Conservation (phyloP, 164 flowering plant genomes). For the Buxus sempervirens region DNA sequence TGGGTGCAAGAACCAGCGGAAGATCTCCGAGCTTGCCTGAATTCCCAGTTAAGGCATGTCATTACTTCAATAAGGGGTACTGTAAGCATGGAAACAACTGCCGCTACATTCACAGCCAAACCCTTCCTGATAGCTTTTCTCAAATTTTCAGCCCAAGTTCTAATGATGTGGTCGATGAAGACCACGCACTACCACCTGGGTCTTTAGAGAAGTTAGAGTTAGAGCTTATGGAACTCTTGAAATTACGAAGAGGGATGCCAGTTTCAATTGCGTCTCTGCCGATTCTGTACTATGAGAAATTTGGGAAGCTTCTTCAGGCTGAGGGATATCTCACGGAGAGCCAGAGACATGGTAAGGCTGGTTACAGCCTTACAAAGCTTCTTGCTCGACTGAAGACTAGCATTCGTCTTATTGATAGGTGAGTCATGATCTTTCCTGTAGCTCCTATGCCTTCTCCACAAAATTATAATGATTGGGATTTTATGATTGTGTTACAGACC, state of each 20-base stretch:
- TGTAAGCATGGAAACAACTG: conserved; percentile 85
- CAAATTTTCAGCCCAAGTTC: conserved; percentile 31
- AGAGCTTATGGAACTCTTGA: conserved; percentile 72
- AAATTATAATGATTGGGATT: neutral
- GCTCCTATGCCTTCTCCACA: neutral
- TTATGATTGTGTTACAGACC: conserved; percentile 52
- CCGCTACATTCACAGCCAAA: conserved; percentile 61
- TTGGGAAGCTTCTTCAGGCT: conserved; percentile 70
- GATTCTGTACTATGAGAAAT: conserved; percentile 66
- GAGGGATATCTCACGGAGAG: conserved; percentile 92
- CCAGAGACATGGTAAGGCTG: conserved; percentile 91
- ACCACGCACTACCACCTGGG: conserved; percentile 49
- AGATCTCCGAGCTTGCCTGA: conserved; percentile 32
- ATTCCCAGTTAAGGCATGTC: conserved; percentile 57
- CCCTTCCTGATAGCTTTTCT: conserved; percentile 34
- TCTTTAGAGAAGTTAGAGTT: conserved; percentile 70
- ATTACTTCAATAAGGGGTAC: conserved; percentile 67
- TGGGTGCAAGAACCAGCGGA: conserved; percentile 29
- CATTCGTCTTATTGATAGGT: conserved; percentile 81
- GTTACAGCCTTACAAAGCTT: conserved; percentile 79
- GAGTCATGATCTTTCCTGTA: neutral
- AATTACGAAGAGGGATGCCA: conserved; percentile 61
- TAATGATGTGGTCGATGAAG: conserved; percentile 38
- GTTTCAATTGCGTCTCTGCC: conserved; percentile 89
- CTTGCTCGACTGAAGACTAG: conserved; percentile 70